phyloP scores from a whole-genome alignment of 257 asterid species.

The Penstemon eatonii region DNA sequence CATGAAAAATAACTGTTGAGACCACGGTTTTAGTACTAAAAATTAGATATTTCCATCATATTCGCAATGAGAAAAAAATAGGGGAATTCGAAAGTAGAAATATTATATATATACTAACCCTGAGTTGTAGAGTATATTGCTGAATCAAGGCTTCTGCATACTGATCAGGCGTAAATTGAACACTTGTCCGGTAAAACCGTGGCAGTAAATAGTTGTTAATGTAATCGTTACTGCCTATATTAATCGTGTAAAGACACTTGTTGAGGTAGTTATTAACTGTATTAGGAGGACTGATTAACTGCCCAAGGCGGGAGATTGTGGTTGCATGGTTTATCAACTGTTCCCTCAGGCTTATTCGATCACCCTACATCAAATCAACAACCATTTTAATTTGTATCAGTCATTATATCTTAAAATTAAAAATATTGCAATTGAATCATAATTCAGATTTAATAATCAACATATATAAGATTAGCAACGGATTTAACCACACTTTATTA shows the following conservation, averaged over 20 bases:
- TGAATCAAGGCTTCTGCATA: conserved; percentile 41
- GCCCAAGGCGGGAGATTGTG: conserved; percentile 17
- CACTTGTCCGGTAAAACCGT: conserved; percentile 21
- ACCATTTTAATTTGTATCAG: neutral
- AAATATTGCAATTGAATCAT: neutral
- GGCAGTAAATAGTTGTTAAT: conserved; percentile 48
- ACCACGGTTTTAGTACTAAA: too few species aligned
- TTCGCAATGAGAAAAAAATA: too few species aligned
- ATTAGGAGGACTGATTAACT: conserved; percentile 6
- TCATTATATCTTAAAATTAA: neutral
- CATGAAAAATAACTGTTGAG: neutral
- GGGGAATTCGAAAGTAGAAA: too few species aligned
- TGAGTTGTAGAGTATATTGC: conserved; percentile 27
- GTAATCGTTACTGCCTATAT: conserved; percentile 62
- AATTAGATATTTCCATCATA: too few species aligned
- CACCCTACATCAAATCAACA: conserved; percentile 32
- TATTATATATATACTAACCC: conserved; percentile 19
- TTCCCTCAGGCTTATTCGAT: conserved; percentile 28
- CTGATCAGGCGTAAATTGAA: conserved; percentile 29
- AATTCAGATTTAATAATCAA: too few species aligned
- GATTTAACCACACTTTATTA: too few species aligned
- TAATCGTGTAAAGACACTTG: conserved; percentile 46
- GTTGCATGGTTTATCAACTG: conserved; percentile 37
- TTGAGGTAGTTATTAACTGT: conserved; percentile 22
- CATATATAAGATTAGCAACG: too few species aligned